Evolutionary conservation across 371 early-diverging fungal genomes (phyloP).

Genomic region (Mortierella sp.): DNA sequence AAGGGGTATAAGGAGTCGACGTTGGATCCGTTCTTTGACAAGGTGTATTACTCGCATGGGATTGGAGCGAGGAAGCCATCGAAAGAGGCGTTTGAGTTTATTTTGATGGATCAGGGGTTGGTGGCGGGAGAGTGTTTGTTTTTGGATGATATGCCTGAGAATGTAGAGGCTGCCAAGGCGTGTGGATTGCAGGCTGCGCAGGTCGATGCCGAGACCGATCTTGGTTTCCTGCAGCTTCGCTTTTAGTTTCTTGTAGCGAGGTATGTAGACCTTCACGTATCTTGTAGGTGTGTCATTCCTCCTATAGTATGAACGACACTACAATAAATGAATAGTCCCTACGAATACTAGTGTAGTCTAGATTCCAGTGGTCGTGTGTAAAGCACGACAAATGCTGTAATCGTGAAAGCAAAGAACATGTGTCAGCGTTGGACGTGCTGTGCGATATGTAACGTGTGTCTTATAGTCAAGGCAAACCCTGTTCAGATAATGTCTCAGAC

Average conservation of each 20-base stretch:
- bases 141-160: conserved; percentile 49
- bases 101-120: conserved; percentile 35
- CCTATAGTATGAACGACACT: too few relatives aligned
- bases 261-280: background rate
- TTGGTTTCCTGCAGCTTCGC: conserved; percentile 48
- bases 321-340: too few relatives aligned
- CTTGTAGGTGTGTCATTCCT: too few relatives aligned
- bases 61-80: conserved; percentile 48
- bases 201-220: conserved; percentile 51
- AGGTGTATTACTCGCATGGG: conserved; percentile 50
- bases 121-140: conserved; percentile 39
- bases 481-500: background rate
- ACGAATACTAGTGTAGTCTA: too few relatives aligned
- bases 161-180: conserved; percentile 47
- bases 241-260: conserved; percentile 17
- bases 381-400: too few relatives aligned
- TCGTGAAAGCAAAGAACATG: too few relatives aligned
- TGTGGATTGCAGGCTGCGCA: conserved; percentile 54
- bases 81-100: conserved; percentile 46
- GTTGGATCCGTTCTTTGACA: conserved; percentile 43
- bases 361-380: too few relatives aligned
- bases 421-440: too few relatives aligned
- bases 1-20: conserved; percentile 30
- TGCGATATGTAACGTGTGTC: background rate
- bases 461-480: background rate